A percentile compares a stretch with the other conserved stretches of the same genome.
Evolutionary conservation across 352 stramenopile species (phyloP).

Genomic region (Globisporangium canariense): DNA sequence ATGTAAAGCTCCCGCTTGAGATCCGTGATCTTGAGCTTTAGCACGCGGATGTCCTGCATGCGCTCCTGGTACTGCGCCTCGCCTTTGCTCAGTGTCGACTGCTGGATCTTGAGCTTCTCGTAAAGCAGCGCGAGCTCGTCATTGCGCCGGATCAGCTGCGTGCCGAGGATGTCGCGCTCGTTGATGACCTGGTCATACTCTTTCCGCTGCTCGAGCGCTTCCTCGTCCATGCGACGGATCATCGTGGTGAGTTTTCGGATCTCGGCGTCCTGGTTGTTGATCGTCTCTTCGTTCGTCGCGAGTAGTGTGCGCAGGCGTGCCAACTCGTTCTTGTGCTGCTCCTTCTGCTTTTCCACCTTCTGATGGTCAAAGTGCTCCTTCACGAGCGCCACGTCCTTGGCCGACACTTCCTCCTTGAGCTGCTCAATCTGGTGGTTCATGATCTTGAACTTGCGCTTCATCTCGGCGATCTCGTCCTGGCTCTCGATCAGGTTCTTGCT

Average conservation of each 20-base stretch:
- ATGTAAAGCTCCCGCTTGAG: conserved; percentile 91
- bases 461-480: conserved; percentile 94
- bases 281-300: conserved; percentile 88
- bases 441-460: conserved; percentile 98
- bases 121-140: conserved; percentile 96
- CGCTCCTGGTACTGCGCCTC: conserved; percentile 92
- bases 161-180: conserved; percentile 95
- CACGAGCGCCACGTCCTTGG: conserved; percentile 94
- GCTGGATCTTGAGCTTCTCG: conserved; percentile 97
- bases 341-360: conserved; percentile 93
- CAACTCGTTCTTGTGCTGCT: conserved; percentile 93
- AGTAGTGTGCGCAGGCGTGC: conserved; percentile 85
- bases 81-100: conserved; percentile 91
- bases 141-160: conserved; percentile 95
- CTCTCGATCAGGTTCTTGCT: conserved; percentile 95
- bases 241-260: conserved; percentile 91
- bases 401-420: conserved; percentile 94
- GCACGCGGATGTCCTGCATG: conserved; percentile 91
- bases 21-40: conserved; percentile 95
- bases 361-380: conserved; percentile 96
- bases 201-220: conserved; percentile 91
- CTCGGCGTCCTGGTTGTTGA: conserved; percentile 94
- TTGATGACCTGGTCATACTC: conserved; percentile 97
- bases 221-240: conserved; percentile 93
- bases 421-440: conserved; percentile 95